Base-by-base conservation (phyloP, 2,329 filamentous ascomycete species). In the Huntiella moniliformis region DNA sequence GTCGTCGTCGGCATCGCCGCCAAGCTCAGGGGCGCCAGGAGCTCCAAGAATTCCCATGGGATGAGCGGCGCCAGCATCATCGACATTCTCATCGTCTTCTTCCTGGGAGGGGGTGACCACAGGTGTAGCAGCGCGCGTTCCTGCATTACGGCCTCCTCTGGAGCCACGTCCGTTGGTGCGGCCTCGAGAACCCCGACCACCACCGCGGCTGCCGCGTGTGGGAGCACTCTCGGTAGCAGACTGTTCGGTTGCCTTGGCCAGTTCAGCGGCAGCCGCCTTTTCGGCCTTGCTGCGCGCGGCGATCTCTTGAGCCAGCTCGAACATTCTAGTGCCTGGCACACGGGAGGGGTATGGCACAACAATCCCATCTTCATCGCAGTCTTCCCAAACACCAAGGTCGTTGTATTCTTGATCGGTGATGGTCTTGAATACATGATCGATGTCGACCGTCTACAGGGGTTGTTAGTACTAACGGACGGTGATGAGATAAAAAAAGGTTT, bases 301-400 rank as follows among this genome's bases (percentile, higher is more conserved):
- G 18, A 51, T 48, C 7, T 53, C 56, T 47, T 59, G 60, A 36
- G 55, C 57, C 44, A 56, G 59, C 45, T 58, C 55, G 57, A 60
- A 64, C 61, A 62, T 63, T 44, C 61, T 57, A n/a, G 64, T 65
- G 41, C 64, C 63, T 39, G 58, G 56, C 32, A 65, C 60, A 22
- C 62, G 58, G 16, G 63, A 63, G 41, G 64, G 63, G 51, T 66
- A 68, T 2, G 66, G 66, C 3, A 69, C 61, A 38, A 67, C 58
- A 45, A 59, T 45, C 38, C 63, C 65, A 49, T 65, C 57, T 36
- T 62, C 59, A 15, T 37, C 42, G 51, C 59, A 60, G 51, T 60
- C 57, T 39, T 63, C 56, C 50, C 65, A 69, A 18, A 61, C 55
- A 42, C 63, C 61, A 50, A 68, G 68, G 32, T 64, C 59, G 38